phyloP scores from a whole-genome alignment of 257 asterid genomes.

The Ilex asprella region DNA sequence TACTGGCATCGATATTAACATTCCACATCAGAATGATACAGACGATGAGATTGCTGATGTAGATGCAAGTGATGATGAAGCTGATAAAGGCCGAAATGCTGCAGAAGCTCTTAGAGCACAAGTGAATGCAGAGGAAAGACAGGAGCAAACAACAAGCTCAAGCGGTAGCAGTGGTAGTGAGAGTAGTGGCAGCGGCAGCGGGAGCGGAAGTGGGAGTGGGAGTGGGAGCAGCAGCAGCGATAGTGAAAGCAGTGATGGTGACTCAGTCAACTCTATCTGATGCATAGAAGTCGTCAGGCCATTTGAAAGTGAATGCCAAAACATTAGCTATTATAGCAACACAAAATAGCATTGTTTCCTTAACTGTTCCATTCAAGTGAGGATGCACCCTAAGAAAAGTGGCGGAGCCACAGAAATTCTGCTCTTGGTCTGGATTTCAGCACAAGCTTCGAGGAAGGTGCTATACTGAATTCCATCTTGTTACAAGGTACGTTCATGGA shows the following conservation, averaged over 20 bases:
- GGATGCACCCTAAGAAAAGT: too few species aligned
- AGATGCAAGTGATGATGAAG: constrained; percentile 76
- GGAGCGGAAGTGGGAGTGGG: constrained; percentile 49
- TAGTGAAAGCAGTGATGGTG: constrained; percentile 74
- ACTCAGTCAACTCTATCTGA: constrained; percentile 57
- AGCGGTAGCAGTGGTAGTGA: constrained; percentile 66
- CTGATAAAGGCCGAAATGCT: constrained; percentile 66
- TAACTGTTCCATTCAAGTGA: too few species aligned
- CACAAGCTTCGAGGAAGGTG: too few species aligned
- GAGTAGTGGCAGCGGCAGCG: constrained; percentile 58
- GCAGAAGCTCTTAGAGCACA: constrained; percentile 90
- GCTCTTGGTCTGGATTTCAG: too few species aligned
- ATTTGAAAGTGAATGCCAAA: too few species aligned
- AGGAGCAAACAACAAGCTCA: constrained; percentile 52
- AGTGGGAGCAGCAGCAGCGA: constrained; percentile 59
- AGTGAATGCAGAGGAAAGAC: constrained; percentile 46
- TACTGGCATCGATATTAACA: constrained; percentile 73
- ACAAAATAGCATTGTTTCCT: background rate
- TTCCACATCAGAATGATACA: constrained; percentile 57
- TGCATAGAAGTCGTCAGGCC: background rate
- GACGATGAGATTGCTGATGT: constrained; percentile 95
- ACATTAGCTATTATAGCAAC: background rate
- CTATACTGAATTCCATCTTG: too few species aligned
- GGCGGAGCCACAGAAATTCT: too few species aligned
- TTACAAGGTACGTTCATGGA: too few species aligned